A percentile compares a stretch with the other conserved stretches of the same genome.
Conservation (phyloP, 2,329 filamentous ascomycete genomes). For the Helotiales sp. region DNA sequence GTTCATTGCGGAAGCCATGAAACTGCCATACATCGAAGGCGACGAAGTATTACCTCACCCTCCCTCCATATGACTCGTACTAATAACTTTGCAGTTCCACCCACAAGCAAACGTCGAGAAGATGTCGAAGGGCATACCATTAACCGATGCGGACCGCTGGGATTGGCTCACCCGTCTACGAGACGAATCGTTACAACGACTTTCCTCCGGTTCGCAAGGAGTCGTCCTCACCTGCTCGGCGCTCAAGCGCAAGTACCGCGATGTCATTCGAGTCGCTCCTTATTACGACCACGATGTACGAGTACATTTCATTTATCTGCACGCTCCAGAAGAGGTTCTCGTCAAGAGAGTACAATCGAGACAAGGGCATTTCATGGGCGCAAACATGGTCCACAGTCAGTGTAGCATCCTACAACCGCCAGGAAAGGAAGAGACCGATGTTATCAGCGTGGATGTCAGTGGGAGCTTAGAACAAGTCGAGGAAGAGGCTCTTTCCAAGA, state of each 20-base stretch:
- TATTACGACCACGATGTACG: slow-evolving; percentile 73
- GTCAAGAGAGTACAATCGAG: slow-evolving; percentile 73
- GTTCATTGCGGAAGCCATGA: slow-evolving; percentile 60
- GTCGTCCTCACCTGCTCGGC: slow-evolving; percentile 97
- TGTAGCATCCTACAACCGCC: slow-evolving; percentile 87
- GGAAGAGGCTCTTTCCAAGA: slow-evolving; percentile 56
- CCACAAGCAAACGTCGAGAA: slow-evolving; percentile 81
- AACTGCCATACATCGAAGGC: slow-evolving; percentile 73
- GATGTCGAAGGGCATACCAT: slow-evolving; percentile 80
- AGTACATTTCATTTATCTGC: slow-evolving; percentile 91
- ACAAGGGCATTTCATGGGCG: slow-evolving; percentile 92
- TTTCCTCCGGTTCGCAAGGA: slow-evolving; percentile 57
- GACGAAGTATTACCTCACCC: slow-evolving; percentile 63
- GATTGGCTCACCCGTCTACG: slow-evolving; percentile 88
- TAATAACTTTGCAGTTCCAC: slow-evolving; percentile 58
- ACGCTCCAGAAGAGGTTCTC: slow-evolving; percentile 73
- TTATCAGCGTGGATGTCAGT: slow-evolving; percentile 70
- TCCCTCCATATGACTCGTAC: slow-evolving; percentile 5
- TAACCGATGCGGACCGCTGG: slow-evolving; percentile 94
- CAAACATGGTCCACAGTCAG: slow-evolving; percentile 92
- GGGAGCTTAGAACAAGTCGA: slow-evolving; percentile 59
- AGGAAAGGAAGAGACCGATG: slow-evolving; percentile 66
- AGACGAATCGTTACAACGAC: slow-evolving; percentile 60
- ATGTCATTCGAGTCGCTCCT: slow-evolving; percentile 79
- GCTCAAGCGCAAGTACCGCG: slow-evolving; percentile 94